Base-by-base conservation (phyloP, 2,329 filamentous ascomycete species). In the Mycosphaerella arachidis region DNA sequence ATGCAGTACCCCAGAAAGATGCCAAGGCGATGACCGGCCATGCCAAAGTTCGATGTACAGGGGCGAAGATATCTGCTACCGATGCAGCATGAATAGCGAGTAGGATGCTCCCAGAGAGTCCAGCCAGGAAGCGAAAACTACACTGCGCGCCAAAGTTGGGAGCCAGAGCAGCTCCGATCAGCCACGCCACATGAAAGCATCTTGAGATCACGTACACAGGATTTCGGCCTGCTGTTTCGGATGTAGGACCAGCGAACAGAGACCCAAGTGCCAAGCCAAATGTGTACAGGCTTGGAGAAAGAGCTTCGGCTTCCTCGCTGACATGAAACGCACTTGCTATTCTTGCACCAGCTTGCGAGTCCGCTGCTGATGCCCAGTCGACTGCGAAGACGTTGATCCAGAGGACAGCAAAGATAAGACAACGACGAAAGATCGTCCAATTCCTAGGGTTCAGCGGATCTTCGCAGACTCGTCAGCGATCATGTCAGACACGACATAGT, bases 221-320 rank as follows among this genome's bases (percentile, higher is more conserved):
- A 60, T 69, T 70, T 2, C 68, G 53, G 16, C 57, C 79, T 51
- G 75, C 68, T 0, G 73, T 75, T 62, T 78, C 76, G 0, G 75
- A 76, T 6, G 76, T 68, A 0, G 76, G 75, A 1, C 73, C 74
- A 8, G 73, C 70, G 33, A 76, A 70, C 1, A 76, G 64, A 3
- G 75, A 71, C 5, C 76, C 76, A 16, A 71, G 60, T 3, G 71
- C 75, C 37, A 76, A 69, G 1, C 79, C 80, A 31, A 81, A 73
- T 6, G 82, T 70, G 57, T 79, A 78, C 63, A 80, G 68, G 65
- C 74, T 77, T 50, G 77, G 66, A n/a, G 64, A 67, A 8, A 71
- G 56, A 6, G 67, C 62, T 51, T 67, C 67, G 13, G 65, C 63
- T 52, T 66, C 65, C 56, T 66, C 58, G 55, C 63, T 62, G 20